These are phyloP conservation scores for Phaeoacremonium minimum DNA, from an alignment of 2,329 filamentous ascomycete species.

Conservation along the genomic window DNA sequence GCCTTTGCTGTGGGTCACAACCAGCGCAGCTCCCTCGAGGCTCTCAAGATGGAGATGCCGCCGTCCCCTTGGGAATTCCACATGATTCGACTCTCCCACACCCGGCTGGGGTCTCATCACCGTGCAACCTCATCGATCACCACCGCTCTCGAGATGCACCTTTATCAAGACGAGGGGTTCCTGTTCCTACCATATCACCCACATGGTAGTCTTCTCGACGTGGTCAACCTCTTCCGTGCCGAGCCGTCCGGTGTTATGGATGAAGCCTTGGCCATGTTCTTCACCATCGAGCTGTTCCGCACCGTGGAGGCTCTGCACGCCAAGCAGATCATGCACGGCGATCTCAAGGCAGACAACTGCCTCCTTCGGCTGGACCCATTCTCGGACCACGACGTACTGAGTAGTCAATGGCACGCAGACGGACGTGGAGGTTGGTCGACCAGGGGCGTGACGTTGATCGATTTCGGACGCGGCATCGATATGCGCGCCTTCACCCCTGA, in stretches of 20 bases:
- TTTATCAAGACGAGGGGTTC: conserved; percentile 87
- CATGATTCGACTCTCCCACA: conserved; percentile 80
- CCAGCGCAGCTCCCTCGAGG: conserved; percentile 63
- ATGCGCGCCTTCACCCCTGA: conserved; percentile 76
- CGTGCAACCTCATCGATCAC: conserved; percentile 76
- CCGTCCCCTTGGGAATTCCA: conserved; percentile 94
- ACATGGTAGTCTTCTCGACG: conserved; percentile 89
- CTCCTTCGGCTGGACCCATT: conserved; percentile 72
- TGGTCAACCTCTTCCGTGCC: conserved; percentile 79
- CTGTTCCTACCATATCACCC: conserved; percentile 82
- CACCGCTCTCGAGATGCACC: conserved; percentile 82
- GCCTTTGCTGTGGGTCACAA: conserved; percentile 47
- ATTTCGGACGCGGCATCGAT: conserved; percentile 92
- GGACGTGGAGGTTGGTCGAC: conserved; percentile 74
- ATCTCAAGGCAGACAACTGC: conserved; percentile 94
- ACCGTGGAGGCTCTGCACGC: conserved; percentile 83
- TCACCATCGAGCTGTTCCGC: conserved; percentile 84
- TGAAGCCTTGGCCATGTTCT: conserved; percentile 91
- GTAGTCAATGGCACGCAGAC: conserved; percentile 64
- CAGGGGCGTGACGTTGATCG: conserved; percentile 82
- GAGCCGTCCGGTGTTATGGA: conserved; percentile 77
- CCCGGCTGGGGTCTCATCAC: conserved; percentile 66
- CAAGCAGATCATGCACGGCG: conserved; percentile 79
- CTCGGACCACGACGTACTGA: conserved; percentile 34
- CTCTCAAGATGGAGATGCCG: conserved; percentile 90